Evolutionary conservation across 768 basidiomycete species (phyloP).

Genomic region (Kwoniella shandongensis): DNA sequence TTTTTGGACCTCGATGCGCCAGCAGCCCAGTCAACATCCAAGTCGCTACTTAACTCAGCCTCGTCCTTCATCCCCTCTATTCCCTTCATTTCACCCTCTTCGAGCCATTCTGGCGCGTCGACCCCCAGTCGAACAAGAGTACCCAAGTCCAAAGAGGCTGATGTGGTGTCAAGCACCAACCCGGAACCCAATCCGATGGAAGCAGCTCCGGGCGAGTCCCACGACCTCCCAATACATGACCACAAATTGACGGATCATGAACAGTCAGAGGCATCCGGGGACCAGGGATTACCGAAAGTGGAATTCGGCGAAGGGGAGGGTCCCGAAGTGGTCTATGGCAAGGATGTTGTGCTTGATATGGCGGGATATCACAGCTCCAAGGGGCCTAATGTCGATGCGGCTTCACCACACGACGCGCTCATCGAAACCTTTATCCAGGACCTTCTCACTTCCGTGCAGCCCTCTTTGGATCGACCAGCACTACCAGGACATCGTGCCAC

Average conservation of each 20-base stretch:
- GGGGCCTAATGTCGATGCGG: constrained; percentile 8
- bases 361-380: constrained; percentile 63
- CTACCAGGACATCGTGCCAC: constrained; percentile 18
- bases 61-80: constrained; percentile 39
- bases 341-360: constrained; percentile 75
- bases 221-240: constrained; percentile 21
- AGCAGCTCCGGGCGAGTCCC: constrained; percentile 29
- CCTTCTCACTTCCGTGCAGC: constrained; percentile 22
- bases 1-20: constrained; percentile 77
- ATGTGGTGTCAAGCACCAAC: constrained; percentile 16
- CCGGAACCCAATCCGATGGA: constrained; percentile 30
- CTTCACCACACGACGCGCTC: constrained; percentile 8
- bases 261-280: neutral
- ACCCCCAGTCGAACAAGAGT: neutral
- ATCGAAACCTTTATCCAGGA: constrained; percentile 24
- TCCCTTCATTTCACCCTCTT: constrained; percentile 14
- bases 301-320: constrained; percentile 57
- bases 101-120: constrained; percentile 4
- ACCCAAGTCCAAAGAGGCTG: constrained; percentile 5
- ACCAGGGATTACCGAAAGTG: constrained; percentile 60
- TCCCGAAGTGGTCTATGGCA: constrained; percentile 66
- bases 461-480: constrained; percentile 27
- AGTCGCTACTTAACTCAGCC: constrained; percentile 17
- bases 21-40: constrained; percentile 2
- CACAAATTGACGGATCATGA: constrained; percentile 23